Conservation (phyloP, 1,284 basidiomycete species). For the Coniophora puteana region DNA sequence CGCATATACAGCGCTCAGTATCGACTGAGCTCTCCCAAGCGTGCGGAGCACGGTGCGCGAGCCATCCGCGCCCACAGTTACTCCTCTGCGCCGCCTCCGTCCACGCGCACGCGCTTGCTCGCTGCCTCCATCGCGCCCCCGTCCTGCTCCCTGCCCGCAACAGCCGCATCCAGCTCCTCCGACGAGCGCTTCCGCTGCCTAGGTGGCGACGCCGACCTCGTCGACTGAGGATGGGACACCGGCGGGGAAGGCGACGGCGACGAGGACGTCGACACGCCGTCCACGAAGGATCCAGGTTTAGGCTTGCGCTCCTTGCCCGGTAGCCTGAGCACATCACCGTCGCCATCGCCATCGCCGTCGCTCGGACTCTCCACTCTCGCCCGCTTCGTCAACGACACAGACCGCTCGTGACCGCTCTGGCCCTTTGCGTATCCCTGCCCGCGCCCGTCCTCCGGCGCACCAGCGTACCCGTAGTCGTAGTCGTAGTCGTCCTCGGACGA, state of each 20-base stretch:
- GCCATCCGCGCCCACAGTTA: no score
- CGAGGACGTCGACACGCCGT: not conserved
- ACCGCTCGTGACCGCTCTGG: not conserved
- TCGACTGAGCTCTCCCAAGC: no score
- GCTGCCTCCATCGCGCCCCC: no score
- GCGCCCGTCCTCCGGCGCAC: constrained; percentile 23
- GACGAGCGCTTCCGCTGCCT: constrained; percentile 31
- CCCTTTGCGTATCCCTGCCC: constrained; percentile 2
- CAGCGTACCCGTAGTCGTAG: constrained; percentile 11
- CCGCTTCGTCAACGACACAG: not conserved
- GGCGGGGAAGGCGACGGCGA: not conserved
- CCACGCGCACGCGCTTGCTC: no score
- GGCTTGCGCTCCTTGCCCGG: no score
- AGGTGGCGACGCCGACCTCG: constrained; percentile 4
- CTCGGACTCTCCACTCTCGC: constrained; percentile 4
- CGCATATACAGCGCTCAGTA: no score
- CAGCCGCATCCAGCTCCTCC: constrained; percentile 22
- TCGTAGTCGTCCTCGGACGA: constrained; percentile 25
- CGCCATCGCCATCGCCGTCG: no score
- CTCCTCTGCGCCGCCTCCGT: no score
- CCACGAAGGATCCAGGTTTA: not conserved
- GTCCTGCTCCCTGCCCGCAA: not conserved
- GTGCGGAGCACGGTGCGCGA: no score
- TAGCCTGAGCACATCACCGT: no score
- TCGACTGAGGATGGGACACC: constrained; percentile 1